Evolutionary conservation across 257 asterid genomes (phyloP).

Genomic region (Solanum sitiens): DNA sequence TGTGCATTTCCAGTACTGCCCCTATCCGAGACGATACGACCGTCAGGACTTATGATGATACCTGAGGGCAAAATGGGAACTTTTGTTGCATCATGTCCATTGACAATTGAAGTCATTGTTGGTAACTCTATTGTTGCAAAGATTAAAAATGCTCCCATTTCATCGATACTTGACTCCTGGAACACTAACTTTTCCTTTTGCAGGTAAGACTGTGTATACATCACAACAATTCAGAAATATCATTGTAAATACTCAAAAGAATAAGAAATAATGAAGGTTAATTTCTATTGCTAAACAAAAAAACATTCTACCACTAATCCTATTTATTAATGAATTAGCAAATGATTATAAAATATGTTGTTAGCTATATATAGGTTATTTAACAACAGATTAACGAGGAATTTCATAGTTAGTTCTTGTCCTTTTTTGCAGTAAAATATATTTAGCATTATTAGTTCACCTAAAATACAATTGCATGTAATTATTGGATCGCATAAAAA

Average conservation of each 20-base stretch:
- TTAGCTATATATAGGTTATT: not conserved
- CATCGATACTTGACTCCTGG: constrained; percentile 54
- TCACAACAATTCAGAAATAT: not conserved
- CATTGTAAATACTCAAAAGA: not conserved
- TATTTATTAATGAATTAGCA: not conserved
- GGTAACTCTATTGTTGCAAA: constrained; percentile 37
- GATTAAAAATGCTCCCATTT: constrained; percentile 34
- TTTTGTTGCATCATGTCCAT: constrained; percentile 22
- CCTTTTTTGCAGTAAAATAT: not conserved
- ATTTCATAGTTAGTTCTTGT: not conserved
- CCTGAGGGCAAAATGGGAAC: constrained; percentile 58
- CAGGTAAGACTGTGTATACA: constrained; percentile 28
- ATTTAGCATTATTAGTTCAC: not conserved
- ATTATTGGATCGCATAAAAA: not conserved
- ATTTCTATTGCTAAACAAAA: not conserved
- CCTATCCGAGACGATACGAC: not conserved
- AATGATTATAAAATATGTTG: not conserved
- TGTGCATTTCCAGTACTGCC: not conserved
- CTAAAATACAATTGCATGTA: not conserved
- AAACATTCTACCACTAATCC: not conserved
- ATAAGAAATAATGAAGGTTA: not conserved
- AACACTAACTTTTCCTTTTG: constrained; percentile 40
- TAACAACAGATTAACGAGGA: not conserved
- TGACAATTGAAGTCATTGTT: constrained; percentile 15
- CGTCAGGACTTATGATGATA: constrained; percentile 43